Conservation (phyloP, 495 filamentous ascomycete genomes). For the Aspergillus biplanus region DNA sequence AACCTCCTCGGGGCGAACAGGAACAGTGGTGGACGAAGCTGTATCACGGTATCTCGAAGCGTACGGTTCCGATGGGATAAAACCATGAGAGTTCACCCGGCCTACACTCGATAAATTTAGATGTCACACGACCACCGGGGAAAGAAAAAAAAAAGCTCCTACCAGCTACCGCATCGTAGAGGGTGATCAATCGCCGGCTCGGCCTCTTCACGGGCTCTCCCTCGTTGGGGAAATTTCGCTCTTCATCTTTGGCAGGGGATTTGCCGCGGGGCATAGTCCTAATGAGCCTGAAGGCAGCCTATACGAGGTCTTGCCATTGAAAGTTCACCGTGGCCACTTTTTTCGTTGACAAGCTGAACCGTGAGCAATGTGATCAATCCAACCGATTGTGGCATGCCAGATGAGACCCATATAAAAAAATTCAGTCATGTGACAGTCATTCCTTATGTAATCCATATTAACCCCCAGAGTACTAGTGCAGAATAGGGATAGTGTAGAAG, state of each 20-base stretch:
- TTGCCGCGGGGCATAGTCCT: conserved; percentile 4
- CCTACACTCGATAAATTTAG: conserved; percentile 36
- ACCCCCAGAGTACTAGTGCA: no score
- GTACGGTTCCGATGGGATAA: conserved; percentile 39
- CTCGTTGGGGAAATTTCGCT: not conserved
- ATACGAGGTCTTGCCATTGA: not conserved
- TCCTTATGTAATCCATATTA: no score
- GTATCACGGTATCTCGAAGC: conserved; percentile 54
- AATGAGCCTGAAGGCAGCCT: not conserved
- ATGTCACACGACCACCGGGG: not conserved
- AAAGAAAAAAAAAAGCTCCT: not conserved
- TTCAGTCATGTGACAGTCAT: no score
- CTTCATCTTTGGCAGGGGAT: not conserved
- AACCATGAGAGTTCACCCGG: conserved; percentile 50
- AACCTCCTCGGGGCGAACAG: conserved; percentile 72
- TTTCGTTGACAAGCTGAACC: not conserved
- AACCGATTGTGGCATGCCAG: no score
- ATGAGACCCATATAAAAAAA: no score
- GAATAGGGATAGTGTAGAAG: no score
- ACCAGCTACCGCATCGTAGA: conserved; percentile 6
- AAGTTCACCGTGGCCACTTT: not conserved
- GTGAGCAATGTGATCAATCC: no score
- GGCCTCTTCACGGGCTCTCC: not conserved
- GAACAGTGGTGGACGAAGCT: conserved; percentile 51
- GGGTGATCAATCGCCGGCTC: not conserved